These are phyloP conservation scores for Kazachstania kunashirensis DNA, from an alignment of 805 yeast species.

Conservation along the genomic window DNA sequence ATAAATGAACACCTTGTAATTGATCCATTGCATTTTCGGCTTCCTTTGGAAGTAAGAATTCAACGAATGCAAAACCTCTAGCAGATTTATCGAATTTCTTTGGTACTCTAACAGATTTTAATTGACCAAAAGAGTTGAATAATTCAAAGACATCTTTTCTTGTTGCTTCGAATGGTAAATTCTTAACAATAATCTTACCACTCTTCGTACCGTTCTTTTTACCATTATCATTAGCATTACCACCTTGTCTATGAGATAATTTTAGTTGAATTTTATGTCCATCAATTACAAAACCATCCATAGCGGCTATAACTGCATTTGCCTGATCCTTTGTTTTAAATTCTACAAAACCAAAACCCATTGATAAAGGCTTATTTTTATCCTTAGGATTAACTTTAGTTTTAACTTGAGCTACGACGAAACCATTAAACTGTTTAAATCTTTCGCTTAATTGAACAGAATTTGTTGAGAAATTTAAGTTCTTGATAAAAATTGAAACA, in stretches of 20 bases:
- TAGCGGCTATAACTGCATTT: constrained; percentile 53
- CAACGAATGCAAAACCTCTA: constrained; percentile 97
- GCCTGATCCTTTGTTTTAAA: constrained; percentile 75
- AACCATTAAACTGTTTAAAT: constrained; percentile 70
- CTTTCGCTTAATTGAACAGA: constrained; percentile 42
- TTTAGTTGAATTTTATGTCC: constrained; percentile 89
- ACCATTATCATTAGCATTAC: constrained; percentile 19
- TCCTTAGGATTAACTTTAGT: constrained; percentile 81
- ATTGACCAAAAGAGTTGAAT: constrained; percentile 89
- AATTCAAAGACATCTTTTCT: constrained; percentile 87
- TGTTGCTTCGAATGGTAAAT: constrained; percentile 92
- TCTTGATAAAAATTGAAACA: constrained; percentile 83
- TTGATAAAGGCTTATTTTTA: constrained; percentile 58
- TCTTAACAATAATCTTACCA: constrained; percentile 87
- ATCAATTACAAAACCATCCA: constrained; percentile 72
- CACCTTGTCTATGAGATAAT: constrained; percentile 68
- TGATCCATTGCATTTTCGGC: constrained; percentile 93
- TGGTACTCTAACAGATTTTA: constrained; percentile 91
- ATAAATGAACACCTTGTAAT: constrained; percentile 88
- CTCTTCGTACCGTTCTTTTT: constrained; percentile 33
- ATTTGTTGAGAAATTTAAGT: constrained; percentile 78
- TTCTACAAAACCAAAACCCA: constrained; percentile 98
- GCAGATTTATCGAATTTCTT: constrained; percentile 91
- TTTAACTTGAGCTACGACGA: constrained; percentile 70
- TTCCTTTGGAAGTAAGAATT: constrained; percentile 75